Conservation (phyloP, 805 yeast genomes). For the Grigorovia humatica region DNA sequence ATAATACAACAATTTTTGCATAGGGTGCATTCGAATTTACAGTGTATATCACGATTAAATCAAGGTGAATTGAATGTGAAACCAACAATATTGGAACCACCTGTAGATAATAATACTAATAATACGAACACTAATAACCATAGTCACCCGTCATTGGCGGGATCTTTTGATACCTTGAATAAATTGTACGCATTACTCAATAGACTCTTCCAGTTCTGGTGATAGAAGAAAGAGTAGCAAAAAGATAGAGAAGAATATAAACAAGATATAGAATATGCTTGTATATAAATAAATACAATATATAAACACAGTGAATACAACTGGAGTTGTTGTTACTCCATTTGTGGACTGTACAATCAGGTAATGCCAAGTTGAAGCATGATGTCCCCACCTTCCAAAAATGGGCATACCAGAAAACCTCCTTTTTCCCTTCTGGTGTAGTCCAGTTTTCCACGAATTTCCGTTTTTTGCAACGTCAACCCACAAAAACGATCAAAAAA, state of each 20-base stretch:
- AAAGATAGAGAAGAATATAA: no score
- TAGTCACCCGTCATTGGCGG: constrained; percentile 10
- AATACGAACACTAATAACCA: constrained; percentile 2
- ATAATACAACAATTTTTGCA: constrained; percentile 24
- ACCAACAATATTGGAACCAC: constrained; percentile 21
- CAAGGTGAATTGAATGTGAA: constrained; percentile 20
- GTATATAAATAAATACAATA: no score
- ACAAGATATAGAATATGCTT: no score
- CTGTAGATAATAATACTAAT: constrained; percentile 4
- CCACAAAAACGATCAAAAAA: background rate
- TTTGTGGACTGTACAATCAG: no score
- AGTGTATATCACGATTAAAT: constrained; percentile 28
- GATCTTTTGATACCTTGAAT: constrained; percentile 20
- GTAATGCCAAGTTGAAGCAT: no score
- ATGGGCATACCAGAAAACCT: no score
- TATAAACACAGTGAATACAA: no score
- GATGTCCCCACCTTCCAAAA: no score
- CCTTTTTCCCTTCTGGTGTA: no score
- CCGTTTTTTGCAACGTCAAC: background rate
- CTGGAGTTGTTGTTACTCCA: no score
- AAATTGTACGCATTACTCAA: constrained; percentile 25
- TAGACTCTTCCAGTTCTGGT: constrained; percentile 28
- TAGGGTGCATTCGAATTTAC: constrained; percentile 28
- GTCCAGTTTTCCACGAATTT: background rate
- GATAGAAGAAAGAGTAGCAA: no score